Base-by-base conservation (phyloP, 768 basidiomycete genomes). In the Asterophora parasitica region DNA sequence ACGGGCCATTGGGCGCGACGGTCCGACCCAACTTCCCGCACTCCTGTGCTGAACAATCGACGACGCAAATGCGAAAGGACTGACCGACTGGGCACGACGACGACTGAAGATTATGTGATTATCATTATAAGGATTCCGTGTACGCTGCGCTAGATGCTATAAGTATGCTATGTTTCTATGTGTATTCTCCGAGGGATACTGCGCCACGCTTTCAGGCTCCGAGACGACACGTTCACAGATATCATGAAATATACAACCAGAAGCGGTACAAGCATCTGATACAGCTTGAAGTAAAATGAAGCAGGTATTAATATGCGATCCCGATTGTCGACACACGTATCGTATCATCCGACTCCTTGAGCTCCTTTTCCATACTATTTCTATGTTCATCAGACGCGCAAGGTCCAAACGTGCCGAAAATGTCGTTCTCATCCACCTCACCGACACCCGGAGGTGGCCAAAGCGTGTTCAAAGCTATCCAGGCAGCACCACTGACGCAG, bases 361-460 rank as follows among this genome's bases (percentile, higher is more conserved):
- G 12, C 36, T 38, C 36, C 17, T 38, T 17, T 8, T 20, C 36
- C 19, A 38, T 3, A 9, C 36, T 38, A 17, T 38, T 6, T 11
- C 17, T 6, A 38, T 7, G 19, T 20, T 10, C 36, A 2, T 38
- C 36, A 7, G 36, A 17, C 16, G 4, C 36, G 7, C 16, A 7
- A 10, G 35, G 28, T 12, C 46, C 56, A 53, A 59, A 59, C 10
- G 53, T 59, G n/a, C 60, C 58, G 46, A 51, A 58, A 13, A 53
- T 44, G 37, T 58, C 58, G 41, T 45, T 38, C 3, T 53, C 54
- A 36, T 63, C 62, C 3, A 61, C 50, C 36, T 60, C 57, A 16
- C 55, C 48, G 3, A 60, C 43, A 6, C 62, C 62, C 26, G 57
- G 57, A 15, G 58, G 59, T 7, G 62, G 60, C 57, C 57, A 60